Conservation (phyloP, 441 rosid species). For the Erodium moschatum region DNA sequence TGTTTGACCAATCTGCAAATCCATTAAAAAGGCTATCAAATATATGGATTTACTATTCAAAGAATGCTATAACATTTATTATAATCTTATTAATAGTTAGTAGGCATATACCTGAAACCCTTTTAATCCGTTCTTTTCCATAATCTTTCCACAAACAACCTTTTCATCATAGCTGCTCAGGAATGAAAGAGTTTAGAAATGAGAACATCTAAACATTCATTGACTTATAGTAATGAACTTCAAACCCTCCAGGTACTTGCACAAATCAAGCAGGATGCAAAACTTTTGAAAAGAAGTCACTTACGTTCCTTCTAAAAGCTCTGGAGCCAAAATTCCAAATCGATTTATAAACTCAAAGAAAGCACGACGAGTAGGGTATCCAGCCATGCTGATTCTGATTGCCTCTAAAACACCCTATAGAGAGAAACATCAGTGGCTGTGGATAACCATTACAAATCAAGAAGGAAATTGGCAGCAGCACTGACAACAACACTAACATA, state of each 20-base stretch:
- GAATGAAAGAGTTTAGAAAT: conserved; percentile 19
- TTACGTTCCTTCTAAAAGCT: conserved; percentile 73
- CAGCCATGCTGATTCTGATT: conserved; percentile 95
- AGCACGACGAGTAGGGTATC: conserved; percentile 90
- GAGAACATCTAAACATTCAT: conserved; percentile 16
- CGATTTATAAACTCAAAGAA: conserved; percentile 84
- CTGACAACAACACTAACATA: not conserved
- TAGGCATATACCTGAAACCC: conserved; percentile 71
- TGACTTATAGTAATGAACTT: conserved; percentile 19
- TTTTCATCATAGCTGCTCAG: conserved; percentile 75
- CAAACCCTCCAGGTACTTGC: conserved; percentile 15
- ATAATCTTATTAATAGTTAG: not conserved
- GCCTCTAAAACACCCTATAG: conserved; percentile 95
- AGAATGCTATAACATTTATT: not conserved
- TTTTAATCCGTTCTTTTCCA: conserved; percentile 73
- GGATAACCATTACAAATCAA: not conserved
- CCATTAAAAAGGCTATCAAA: conserved; percentile 25
- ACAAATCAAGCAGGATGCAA: conserved; percentile 3
- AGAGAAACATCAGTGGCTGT: conserved; percentile 22
- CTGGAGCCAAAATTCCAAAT: conserved; percentile 76
- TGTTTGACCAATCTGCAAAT: conserved; percentile 80
- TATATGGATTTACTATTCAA: conserved; percentile 14
- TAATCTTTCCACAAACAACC: conserved; percentile 54
- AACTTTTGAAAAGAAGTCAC: conserved; percentile 28
- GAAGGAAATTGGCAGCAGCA: not conserved